Evolutionary conservation across 306 rosid genomes (phyloP).

Genomic region (Trifolium dubium): DNA sequence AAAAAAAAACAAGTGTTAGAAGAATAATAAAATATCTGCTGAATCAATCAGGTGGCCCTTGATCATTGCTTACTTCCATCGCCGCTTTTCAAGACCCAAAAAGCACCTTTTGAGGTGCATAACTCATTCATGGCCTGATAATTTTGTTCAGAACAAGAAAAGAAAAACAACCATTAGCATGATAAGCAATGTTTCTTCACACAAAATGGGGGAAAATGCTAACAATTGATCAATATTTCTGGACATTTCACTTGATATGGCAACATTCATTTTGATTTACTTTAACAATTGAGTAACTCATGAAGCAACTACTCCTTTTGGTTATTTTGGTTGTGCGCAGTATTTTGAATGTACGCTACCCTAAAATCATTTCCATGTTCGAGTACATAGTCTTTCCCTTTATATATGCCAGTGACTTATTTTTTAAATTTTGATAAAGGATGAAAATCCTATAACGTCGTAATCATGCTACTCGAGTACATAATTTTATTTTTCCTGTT

Average conservation of each 20-base stretch:
- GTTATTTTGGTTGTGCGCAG: not conserved
- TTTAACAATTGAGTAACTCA: not conserved
- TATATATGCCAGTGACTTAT: not conserved
- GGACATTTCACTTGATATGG: conserved; percentile 27
- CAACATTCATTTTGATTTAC: not conserved
- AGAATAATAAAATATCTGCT: not conserved
- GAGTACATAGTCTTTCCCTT: not conserved
- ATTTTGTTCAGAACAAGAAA: conserved; percentile 27
- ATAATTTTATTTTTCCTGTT: not conserved
- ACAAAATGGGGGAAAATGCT: not conserved
- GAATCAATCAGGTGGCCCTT: conserved; percentile 15
- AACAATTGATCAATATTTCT: not conserved
- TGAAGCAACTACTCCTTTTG: not conserved
- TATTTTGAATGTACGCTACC: not conserved
- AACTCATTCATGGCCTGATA: conserved; percentile 78
- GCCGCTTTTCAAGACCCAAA: conserved; percentile 71
- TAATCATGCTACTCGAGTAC: not conserved
- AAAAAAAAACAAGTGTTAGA: not conserved
- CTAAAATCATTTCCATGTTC: conserved; percentile 24
- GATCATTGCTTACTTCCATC: conserved; percentile 57
- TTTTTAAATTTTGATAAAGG: not conserved
- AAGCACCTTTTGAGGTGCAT: conserved; percentile 69
- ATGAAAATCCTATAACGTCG: conserved; percentile 20
- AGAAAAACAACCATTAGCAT: not conserved
- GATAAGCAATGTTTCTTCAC: not conserved